Base-by-base conservation (phyloP, 2,329 filamentous ascomycete genomes). In the Hypoxylon sp. region DNA sequence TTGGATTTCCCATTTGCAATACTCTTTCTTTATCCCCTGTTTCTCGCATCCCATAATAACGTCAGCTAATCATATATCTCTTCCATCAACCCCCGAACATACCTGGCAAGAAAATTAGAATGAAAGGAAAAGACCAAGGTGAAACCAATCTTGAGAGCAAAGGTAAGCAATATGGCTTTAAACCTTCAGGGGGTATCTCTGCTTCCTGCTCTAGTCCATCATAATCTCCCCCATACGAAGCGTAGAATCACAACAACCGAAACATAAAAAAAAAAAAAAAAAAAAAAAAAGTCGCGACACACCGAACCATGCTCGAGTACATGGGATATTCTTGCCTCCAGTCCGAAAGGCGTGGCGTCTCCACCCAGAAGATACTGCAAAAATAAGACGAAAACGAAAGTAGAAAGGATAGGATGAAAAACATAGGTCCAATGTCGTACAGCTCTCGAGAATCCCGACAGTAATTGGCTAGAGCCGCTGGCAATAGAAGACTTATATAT, bases 181-280 rank as follows among this genome's bases (percentile, higher is more conserved):
- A 56, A 54, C 53, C 56, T 65, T 50, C 17, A n/a, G 59, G 53
- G 62, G 62, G 62, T 68, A 68, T 68, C 62, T 65, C 60, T 58
- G 50, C 50, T 65, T 59, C 63, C 63, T 43, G 41, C 46, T 68
- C 59, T 59, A 64, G 43, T 46, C 46, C 54, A 55, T 58, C 52
- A 22, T 37, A 61, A 20, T 54, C 50, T 49, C 58, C 43, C 37
- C 56, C 59, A 32, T 61, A 30, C 47, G 47, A 49, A 19, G 52
- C 51, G 44, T 49, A 47, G 37, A 53, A 61, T 24, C 24, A 58
- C 60, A 65, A 6, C 34, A 53, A 52, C 32, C 13, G 32, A n/a
- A n/a, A n/a, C n/a, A n/a, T n/a, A n/a, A n/a, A n/a, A n/a, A n/a
- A n/a, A n/a, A n/a, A n/a, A n/a, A n/a, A n/a, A 46, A 54, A 52